Base-by-base conservation (phyloP, 164 flowering plant species). In the Vitis rupestris region DNA sequence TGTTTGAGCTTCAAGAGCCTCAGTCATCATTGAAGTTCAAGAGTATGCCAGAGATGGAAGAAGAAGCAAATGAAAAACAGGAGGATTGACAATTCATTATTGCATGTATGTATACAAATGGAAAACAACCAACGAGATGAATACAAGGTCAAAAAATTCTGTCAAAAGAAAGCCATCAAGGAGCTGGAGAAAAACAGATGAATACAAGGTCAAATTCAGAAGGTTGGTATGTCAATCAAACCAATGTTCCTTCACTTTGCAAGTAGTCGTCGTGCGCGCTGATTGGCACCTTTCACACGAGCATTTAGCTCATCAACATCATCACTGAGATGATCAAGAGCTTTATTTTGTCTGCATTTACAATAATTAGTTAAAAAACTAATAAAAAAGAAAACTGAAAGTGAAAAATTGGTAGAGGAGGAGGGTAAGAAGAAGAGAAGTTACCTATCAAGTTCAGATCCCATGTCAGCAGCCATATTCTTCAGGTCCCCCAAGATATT, bases 401-500 rank as follows among this genome's bases (percentile, higher is more conserved):
- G 7, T 37, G 44, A 23, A 23, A 23, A 23, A 23, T 23, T 23
- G 27, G 27, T 23, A 23, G 2, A 2, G 2, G 23, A 1, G 27
- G 27, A 23, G 27, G 27, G 27, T 23, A 23, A 23, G 27, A 23
- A 23, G 27, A 59, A 55, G 13, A n/a, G 2, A n/a, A 65, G 80
- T 71, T 51, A 92, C 96, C 87, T 83, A 59, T 88, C 87, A 59
- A 90, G 68, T 75, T 92, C 98, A 44, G 82, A 59, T 67, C 96
- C 98, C 98, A 92, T 92, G 74, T 90, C 94, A 19, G 79, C 70
- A 2, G 98, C 98, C 98, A 92, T 92, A 62, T 64, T 70, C 88
- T 90, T 92, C 66, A 92, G 80, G 56, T 92, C 94, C 50, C 86
- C 91, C 79, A 92, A 78, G 13, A 92, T 79, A 59, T 85, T 74